Evolutionary conservation across 139 green algal species (phyloP), one percentile per base, ranked within the genome.

Genomic region (Astrephomene gubernaculifera): DNA sequence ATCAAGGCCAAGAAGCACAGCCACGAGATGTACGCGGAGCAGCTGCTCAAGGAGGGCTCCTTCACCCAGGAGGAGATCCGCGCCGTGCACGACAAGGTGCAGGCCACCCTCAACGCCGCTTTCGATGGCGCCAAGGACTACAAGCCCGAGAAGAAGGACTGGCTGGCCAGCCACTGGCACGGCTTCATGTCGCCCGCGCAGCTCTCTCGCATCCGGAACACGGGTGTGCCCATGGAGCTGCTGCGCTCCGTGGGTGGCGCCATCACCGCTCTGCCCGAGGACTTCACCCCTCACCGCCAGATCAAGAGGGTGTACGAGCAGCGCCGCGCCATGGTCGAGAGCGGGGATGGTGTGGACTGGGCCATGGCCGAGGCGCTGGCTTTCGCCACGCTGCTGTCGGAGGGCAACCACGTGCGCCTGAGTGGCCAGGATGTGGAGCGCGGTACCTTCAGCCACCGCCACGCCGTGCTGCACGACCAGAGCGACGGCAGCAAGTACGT

Each of bases 331-430:
- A 96, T 96, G 91, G 93, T 99, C 14, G 93, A 96, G n/a, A n/a
- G n/a, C n/a, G n/a, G 88, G 21, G 86, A 96, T 80, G 90, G 90
- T 61, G 82, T 99, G 4, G 97, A 99, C 91, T 99, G 97, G 97
- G 97, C 88, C 31, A 96, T 95, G 81, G 97, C 95, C 1, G 97
- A 99, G 92, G 96, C 96, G 22, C 93, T 99, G 35, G 97, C 97
- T 7, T 99, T 98, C 89, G 97, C 93, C 53, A 98, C 96, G 22
- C 92, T 98, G 69, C 83, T 99, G 52, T 87, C 88, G 14, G 97
- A 99, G 93, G 97, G 97, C 85, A 99, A 99, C 90, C 97, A 99
- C 88, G 96, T 99, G 88, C 91, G 97, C 38, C 91, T 99, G 82
- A 96, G 89, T 69, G 97, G 97, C 43, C 97, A 99, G 91, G 97